Conservation (phyloP, 768 basidiomycete species). For the Hygrocybe punicea region DNA sequence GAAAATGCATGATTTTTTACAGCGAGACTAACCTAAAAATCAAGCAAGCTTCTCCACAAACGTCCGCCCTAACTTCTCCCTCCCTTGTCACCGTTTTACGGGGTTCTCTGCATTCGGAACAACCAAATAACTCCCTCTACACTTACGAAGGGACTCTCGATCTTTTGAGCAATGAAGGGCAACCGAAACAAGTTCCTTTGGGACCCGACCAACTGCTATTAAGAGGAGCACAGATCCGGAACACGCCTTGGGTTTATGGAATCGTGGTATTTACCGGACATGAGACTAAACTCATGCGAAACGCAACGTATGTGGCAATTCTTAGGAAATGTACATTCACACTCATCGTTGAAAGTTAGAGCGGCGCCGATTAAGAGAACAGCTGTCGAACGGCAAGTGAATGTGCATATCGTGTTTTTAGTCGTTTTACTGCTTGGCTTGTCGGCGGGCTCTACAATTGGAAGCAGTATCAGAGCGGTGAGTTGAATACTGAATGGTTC, state of each 20-base stretch:
- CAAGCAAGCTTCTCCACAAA: conserved; percentile 89
- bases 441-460: conserved; percentile 88
- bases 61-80: conserved; percentile 74
- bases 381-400: conserved; percentile 93
- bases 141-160: conserved; percentile 87
- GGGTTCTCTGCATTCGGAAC: conserved; percentile 88
- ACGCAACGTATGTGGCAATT: conserved; percentile 75
- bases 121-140: conserved; percentile 96
- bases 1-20: conserved; percentile 6
- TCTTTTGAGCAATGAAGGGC: conserved; percentile 50
- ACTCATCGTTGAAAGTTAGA: conserved; percentile 36
- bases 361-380: conserved; percentile 97
- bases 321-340: neutral
- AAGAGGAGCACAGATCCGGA: conserved; percentile 91
- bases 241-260: conserved; percentile 96
- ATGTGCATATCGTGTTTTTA: conserved; percentile 92
- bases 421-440: conserved; percentile 84
- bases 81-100: conserved; percentile 65
- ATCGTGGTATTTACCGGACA: conserved; percentile 93
- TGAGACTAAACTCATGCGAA: conserved; percentile 97
- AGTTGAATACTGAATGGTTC: neutral
- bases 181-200: conserved; percentile 79
- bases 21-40: conserved; percentile 99
- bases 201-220: conserved; percentile 94
- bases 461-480: conserved; percentile 75